Conservation (phyloP, 805 yeast species). For the Candida boidinii region DNA sequence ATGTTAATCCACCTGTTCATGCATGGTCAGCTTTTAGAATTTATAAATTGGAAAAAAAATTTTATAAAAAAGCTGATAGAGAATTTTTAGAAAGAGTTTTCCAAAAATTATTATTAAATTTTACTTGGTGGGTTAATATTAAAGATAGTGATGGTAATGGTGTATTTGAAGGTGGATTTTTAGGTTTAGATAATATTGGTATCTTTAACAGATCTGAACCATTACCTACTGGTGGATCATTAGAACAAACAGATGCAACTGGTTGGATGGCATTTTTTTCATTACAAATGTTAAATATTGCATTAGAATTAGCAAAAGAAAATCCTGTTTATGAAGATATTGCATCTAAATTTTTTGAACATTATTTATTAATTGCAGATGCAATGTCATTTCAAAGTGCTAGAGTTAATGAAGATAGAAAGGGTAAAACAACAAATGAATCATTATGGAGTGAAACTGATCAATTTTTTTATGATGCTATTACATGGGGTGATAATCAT, state of each 20-base stretch:
- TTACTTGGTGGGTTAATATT: constrained; percentile 97
- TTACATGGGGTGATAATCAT: constrained; percentile 64
- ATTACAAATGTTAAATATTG: constrained; percentile 85
- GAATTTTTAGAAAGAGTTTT: constrained; percentile 85
- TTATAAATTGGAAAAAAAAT: constrained; percentile 76
- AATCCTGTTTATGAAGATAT: constrained; percentile 85
- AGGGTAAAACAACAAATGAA: constrained; percentile 33
- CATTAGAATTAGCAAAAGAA: constrained; percentile 79
- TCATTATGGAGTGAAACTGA: constrained; percentile 88
- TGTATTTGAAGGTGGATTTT: constrained; percentile 89
- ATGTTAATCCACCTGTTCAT: constrained; percentile 96
- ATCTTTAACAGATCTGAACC: constrained; percentile 90
- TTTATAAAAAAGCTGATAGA: constrained; percentile 74
- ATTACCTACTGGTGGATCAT: constrained; percentile 81
- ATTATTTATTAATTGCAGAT: constrained; percentile 83
- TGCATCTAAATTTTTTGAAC: constrained; percentile 92
- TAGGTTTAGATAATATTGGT: constrained; percentile 90
- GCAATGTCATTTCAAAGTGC: constrained; percentile 72
- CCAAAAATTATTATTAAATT: constrained; percentile 81
- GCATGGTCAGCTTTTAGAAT: constrained; percentile 92
- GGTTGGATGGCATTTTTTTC: constrained; percentile 97
- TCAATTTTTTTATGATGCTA: constrained; percentile 85
- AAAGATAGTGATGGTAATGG: constrained; percentile 82
- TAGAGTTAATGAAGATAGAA: constrained; percentile 22
- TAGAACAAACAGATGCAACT: constrained; percentile 92